Evolutionary conservation across 2,329 filamentous ascomycete genomes (phyloP), one percentile per base, ranked within the genome.

Genomic region (Triangularia verruculosa): DNA sequence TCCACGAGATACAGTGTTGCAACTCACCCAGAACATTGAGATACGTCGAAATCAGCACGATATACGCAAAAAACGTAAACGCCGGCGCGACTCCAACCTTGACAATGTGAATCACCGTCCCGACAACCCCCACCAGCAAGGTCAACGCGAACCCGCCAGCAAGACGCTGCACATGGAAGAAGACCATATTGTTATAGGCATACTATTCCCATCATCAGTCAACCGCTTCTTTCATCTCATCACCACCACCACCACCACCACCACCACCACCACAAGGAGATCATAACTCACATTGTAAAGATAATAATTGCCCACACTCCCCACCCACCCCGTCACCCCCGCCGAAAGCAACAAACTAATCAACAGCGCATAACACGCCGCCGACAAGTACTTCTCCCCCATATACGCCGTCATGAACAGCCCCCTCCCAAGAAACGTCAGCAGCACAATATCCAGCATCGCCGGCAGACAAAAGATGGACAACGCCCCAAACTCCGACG

Each of bases 381-480:
- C 85, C 67, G 80, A 82, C 28, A 81, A 76, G 64, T 82, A 78
- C 30, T 83, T 76, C 0, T 77, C 72, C 6, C 76, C 71, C 85
- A 89, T 87, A 64, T 78, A 82, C 1, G 80, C 80, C 25, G 83
- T 87, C 54, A 88, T 79, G 70, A 88, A 89, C 22, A 89, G 73
- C 8, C 86, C 86, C 60, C 85, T 81, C 0, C 85, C 86, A 25
- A 83, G 79, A 20, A 85, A 82, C 1, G 84, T 85, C 20, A 88
- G 75, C 7, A 88, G 73, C 9, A 86, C 57, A 39, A 88, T 85
- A 70, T 89, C 86, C 47, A 88, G 78, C 58, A 88, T 77, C 24
- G 86, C 86, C 0, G 86, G 86, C 52, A 88, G 80, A 9, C 84
- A 85, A 67, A 89, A 88, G 30, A 88, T 84, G 65, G 83, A 83